These are phyloP conservation scores for Annulohypoxylon truncatum DNA, from an alignment of 2,329 filamentous ascomycete species.

Conservation along the genomic window DNA sequence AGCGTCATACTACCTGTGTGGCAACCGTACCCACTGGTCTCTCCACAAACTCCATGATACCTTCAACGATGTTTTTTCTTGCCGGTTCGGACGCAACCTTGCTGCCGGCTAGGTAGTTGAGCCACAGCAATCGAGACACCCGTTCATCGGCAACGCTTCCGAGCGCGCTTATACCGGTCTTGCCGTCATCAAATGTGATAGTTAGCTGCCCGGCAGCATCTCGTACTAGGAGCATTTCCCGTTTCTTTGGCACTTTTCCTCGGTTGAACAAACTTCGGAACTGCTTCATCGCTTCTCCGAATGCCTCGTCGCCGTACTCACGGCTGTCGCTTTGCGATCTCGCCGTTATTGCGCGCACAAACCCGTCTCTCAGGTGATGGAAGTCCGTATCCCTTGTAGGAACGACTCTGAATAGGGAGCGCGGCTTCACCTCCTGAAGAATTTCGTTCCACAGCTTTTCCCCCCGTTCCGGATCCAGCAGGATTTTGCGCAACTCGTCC, in stretches of 20 bases:
- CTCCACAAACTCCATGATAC: conserved; percentile 88
- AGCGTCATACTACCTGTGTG: conserved; percentile 71
- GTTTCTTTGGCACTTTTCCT: conserved; percentile 82
- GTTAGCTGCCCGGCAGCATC: conserved; percentile 73
- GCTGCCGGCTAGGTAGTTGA: conserved; percentile 88
- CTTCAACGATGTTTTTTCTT: conserved; percentile 84
- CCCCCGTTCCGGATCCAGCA: conserved; percentile 76
- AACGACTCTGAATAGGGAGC: conserved; percentile 83
- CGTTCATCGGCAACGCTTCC: conserved; percentile 83
- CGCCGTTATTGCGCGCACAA: conserved; percentile 84
- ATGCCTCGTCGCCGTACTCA: conserved; percentile 75
- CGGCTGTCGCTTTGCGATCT: conserved; percentile 70
- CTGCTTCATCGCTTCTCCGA: conserved; percentile 77
- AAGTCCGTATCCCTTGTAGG: conserved; percentile 97
- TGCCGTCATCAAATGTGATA: conserved; percentile 72
- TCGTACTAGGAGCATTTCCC: conserved; percentile 79
- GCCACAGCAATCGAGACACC: conserved; percentile 83
- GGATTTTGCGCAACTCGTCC: conserved; percentile 72
- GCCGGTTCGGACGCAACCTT: conserved; percentile 88
- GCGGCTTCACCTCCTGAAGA: conserved; percentile 73
- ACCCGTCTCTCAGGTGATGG: conserved; percentile 89
- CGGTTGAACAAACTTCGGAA: conserved; percentile 88
- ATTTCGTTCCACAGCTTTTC: conserved; percentile 80
- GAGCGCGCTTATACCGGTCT: conserved; percentile 64
- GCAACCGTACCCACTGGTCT: conserved; percentile 89